Base-by-base conservation (phyloP, 106 monocot species). In the Posidonia australis region DNA sequence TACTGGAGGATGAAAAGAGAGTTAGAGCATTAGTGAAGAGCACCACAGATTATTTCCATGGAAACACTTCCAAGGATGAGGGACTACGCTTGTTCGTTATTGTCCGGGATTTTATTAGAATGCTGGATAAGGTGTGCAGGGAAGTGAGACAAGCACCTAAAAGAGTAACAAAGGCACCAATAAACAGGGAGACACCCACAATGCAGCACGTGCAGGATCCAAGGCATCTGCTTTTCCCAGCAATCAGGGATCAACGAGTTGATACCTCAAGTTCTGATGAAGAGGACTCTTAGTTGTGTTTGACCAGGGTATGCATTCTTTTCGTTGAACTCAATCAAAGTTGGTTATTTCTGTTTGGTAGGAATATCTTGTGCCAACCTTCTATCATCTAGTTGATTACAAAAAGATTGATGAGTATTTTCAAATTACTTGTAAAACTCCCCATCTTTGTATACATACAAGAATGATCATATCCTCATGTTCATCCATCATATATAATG, bases 31-130 rank as follows among this genome's bases (percentile, higher is more conserved):
- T 79, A 67, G 86, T 86, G 48, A 82, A 86, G 67, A 70, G 44
- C 11, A 82, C 79, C 2, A 67, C 70, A 0, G 86, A 82, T 51
- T 82, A 82, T 61, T 86, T 77, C 65, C 86, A 86, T 62, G 86
- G 86, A n/a, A 82, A 67, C 65, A 63, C 86, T 3, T 70, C 74
- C 24, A 86, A 70, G 67, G 81, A 86, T 58, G 86, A 86, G 51
- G 86, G 82, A 3, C 67, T 86, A 13, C 62, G 77, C 18, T 44
- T 83, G 72, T 87, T 87, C 61, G 80, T 77, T 1, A 62, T 83
- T 19, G 77, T 83, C 1, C 55, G 79, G 10, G 79, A 86, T 47
- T 86, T 86, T 62, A 72, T 86, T 27, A 58, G 30, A 13, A 82
- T 82, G 66, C 42, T 81, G 64, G 79, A 79, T 51, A 79, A 70